Evolutionary conservation across 1,139 yeast species (phyloP), one percentile per base, ranked within the genome.

Genomic region (Eremothecium gossypii): DNA sequence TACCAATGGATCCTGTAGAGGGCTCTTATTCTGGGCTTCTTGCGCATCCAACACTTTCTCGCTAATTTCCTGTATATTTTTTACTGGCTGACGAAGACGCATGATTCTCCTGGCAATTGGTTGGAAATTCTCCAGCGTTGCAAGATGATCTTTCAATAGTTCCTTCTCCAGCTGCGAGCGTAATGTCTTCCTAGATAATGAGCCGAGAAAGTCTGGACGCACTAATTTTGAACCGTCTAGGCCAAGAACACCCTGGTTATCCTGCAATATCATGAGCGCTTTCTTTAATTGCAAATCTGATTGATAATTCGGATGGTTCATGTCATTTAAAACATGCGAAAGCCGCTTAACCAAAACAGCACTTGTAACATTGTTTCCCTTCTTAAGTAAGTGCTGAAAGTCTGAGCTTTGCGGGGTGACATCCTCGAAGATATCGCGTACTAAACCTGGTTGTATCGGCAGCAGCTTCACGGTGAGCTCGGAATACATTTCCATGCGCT

Each of bases 121-220:
- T 43, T 70, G 73, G 51, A 79, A 84, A 43, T 77, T 83, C 50
- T 74, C 77, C 42, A 87, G 65, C 0, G 77, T 68, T 11, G 63
- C 55, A 4, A 76, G 66, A 51, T 84, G 85, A 42, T 76, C 76
- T 48, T 73, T 76, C 44, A 86, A 66, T 35, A 85, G 66, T 45
- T 83, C 87, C n/a, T 70, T 69, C 53, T 86, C 95, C 11, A 86
- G 69, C 41, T 74, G 76, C 36, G 86, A 77, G 42, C 86, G 69
- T 44, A 86, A 65, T 38, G 76, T 72, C 50, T 83, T 71, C 61
- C 77, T 63, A 3, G 77, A 64, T 31, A 77, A 66, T 2, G 77
- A 69, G 0, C 86, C 85, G n/a, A 69, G 52, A 27, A 76, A 61
- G 8, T 76, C 80, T 0, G 83, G 70, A 35, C 73, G 71, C 8